phyloP scores from a whole-genome alignment of 75 land plant genomes.

The Azolla pinnata region DNA sequence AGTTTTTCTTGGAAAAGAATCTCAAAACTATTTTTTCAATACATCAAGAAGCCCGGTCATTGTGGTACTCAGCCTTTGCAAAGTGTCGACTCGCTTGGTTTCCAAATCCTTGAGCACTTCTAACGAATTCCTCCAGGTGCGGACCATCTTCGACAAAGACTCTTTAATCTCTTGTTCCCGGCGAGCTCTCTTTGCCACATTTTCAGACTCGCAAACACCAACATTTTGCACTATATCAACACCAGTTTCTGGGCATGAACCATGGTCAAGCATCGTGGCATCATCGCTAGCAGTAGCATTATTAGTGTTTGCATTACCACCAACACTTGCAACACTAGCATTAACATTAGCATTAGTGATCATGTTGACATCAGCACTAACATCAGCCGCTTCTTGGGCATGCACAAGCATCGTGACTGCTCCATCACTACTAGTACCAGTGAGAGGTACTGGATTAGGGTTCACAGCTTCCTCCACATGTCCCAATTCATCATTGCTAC shows the following conservation, averaged over 20 bases:
- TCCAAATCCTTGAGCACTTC: conserved; percentile 1
- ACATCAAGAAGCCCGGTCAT: conserved; percentile 4
- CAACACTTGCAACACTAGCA: too few species aligned
- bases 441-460: too few species aligned
- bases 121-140: neutral
- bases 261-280: neutral
- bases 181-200: neutral
- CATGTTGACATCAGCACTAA: too few species aligned
- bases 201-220: neutral
- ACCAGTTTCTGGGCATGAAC: neutral
- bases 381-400: too few species aligned
- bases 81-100: neutral
- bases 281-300: neutral
- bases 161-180: conserved; percentile 3
- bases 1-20: too few species aligned
- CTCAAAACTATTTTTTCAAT: neutral
- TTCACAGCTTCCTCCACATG: too few species aligned
- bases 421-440: too few species aligned
- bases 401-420: too few species aligned
- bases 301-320: too few species aligned
- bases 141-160: conserved; percentile 4
- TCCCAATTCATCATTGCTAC: too few species aligned
- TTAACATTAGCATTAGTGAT: conserved; percentile 2
- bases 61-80: neutral
- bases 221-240: neutral